Evolutionary conservation across 2,329 filamentous ascomycete species (phyloP), one percentile per base, ranked within the genome.

Genomic region (Fusarium napiforme): DNA sequence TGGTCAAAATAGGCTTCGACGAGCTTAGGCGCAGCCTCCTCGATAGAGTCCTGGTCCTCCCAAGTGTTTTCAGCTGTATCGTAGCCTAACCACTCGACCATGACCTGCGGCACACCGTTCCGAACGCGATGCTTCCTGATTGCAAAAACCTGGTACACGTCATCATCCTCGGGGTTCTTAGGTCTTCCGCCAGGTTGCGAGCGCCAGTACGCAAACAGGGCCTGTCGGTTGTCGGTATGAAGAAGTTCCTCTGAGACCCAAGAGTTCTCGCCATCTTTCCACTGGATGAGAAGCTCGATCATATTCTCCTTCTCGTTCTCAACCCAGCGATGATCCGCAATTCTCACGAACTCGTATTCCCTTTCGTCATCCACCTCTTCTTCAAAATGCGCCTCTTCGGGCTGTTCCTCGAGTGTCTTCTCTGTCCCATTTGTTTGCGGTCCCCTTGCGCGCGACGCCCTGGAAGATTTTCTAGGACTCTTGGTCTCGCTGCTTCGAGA

Each of bases 1-100:
- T 42, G 42, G 7, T 58, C 60, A 40, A 64, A 81, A 52, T 83
- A 83, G 12, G 76, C 75, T 1, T 75, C 75, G 21, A 81, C 71
- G 5, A 79, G 52, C 11, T 70, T 67, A 5, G 75, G 73, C 10
- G 79, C 80, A 6, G 78, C 75, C 61, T 78, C 68, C 43, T 79
- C 69, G 1, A 83, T 72, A 7, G 53, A 65, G 3, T 53, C 50
- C 10, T 74, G 69, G 4, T 77, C 65, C 65, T 81, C 74, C 82
- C 82, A 83, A 5, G 79, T 78, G 9, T 66, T 75, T 2, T 82
- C 79, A 15, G 68, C 57, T 14, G 73, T 61, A 7, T 74, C 75
- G 45, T 78, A 83, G 16, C 82, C 82, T 9, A 82, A 64, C 82
- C 82, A 83, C 66, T 83, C 82, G 4, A 83, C 81, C 14, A 78